phyloP scores from a whole-genome alignment of 331 rosid genomes.

The Malus hybrid region DNA sequence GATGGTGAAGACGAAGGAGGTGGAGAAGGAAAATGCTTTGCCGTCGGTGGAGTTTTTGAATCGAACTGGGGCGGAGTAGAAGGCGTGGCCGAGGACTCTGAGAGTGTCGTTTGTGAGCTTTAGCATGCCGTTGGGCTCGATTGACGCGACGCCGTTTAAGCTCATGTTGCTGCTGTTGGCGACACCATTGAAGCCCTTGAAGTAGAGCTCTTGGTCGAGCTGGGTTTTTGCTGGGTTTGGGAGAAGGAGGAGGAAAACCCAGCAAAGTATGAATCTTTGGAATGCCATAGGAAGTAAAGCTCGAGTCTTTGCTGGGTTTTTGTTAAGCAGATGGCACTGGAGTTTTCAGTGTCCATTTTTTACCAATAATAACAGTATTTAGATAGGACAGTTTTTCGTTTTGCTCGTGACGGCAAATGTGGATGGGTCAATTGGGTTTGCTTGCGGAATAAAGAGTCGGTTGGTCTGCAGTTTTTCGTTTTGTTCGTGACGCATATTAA shows the following conservation, averaged over 20 bases:
- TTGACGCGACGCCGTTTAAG: conserved; percentile 41
- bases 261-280: conserved; percentile 18
- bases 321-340: neutral
- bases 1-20: conserved; percentile 39
- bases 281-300: conserved; percentile 20
- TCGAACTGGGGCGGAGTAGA: conserved; percentile 35
- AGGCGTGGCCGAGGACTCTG: conserved; percentile 54
- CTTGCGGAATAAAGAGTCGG: no score
- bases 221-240: conserved; percentile 18
- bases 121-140: conserved; percentile 31
- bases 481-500: no score
- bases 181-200: conserved; percentile 30
- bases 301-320: no score
- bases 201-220: conserved; percentile 27
- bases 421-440: no score
- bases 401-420: no score
- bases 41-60: conserved; percentile 32
- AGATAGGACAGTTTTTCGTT: no score
- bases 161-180: conserved; percentile 29
- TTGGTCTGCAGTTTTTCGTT: no score
- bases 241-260: conserved; percentile 9
- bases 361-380: no score
- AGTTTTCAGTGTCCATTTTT: neutral
- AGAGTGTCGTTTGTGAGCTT: conserved; percentile 42
- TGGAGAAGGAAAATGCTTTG: conserved; percentile 50